phyloP scores from a whole-genome alignment of 2,329 filamentous ascomycete genomes.

The Paraphaeosphaeria minitans region DNA sequence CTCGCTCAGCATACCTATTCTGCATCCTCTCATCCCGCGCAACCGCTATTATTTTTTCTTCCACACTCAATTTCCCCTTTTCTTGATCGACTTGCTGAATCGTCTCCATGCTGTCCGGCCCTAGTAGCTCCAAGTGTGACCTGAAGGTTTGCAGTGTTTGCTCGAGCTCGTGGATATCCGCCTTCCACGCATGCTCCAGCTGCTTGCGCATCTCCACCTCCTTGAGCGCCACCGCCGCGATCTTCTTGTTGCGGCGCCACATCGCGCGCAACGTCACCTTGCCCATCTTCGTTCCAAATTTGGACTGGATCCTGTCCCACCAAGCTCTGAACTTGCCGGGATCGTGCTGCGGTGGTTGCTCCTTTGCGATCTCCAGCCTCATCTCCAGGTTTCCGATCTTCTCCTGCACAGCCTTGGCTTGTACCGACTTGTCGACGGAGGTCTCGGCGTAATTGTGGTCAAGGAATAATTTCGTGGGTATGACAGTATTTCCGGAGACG shows the following conservation, averaged over 20 bases:
- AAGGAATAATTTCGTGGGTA: no score
- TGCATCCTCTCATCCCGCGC: neutral
- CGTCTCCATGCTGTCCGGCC: neutral
- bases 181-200: neutral
- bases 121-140: neutral
- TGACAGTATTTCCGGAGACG: neutral
- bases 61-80: neutral
- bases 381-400: neutral
- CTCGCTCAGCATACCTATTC: neutral
- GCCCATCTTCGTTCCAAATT: no score
- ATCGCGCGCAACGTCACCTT: neutral
- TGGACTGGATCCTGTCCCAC: neutral
- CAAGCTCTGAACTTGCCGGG: neutral
- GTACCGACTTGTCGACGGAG: neutral
- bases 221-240: neutral
- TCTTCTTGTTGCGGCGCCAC: constrained; percentile 15
- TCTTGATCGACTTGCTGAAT: neutral
- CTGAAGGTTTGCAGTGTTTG: constrained; percentile 3
- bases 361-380: neutral
- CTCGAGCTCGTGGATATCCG: constrained; percentile 7
- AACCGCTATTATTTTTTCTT: neutral
- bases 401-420: neutral
- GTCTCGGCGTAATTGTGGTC: neutral
- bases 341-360: neutral
- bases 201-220: neutral